Evolutionary conservation across 371 early-diverging fungal genomes (phyloP), one percentile per base, ranked within the genome.

Genomic region (Mucor velutinosus): DNA sequence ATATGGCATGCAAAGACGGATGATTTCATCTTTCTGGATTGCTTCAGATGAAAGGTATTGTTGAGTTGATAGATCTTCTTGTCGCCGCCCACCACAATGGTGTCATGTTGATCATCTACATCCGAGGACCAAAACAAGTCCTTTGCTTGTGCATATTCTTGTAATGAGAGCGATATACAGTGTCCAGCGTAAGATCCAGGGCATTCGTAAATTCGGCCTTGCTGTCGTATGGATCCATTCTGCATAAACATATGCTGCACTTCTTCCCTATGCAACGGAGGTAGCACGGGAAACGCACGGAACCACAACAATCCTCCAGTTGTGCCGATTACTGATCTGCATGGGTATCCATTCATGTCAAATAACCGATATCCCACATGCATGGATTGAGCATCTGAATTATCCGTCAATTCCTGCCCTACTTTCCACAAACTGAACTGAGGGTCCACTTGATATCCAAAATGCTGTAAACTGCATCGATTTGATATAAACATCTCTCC

Each of bases 391-490:
- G 51, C 51, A 11, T 51, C 51, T 51, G 51, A 51, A 51, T 51
- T 51, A 12, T 51, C 25, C 1, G 14, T 30, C 51, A 47, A 30
- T 1, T 47, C 33, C 6, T 25, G 32, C 14, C 56, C 29, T n/a
- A 51, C 53, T 12, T 66, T 58, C 76, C 76, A 76, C 30, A 72
- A 19, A 12, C 67, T 64, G 55, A 76, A 79, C 3, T 57, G 63
- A 49, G 79, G 79, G 10, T 70, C 65, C 7, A 72, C 43, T 58
- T 73, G 75, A 41, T 79, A 79, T 37, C 75, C 76, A 65, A 62
- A 77, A n/a, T 64, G 71, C 15, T 62, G 30, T 10, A 73, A 10
- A 12, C 41, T n/a, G 37, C 43, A 17, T n/a, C 39, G 27, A 29
- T 21, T 45, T 7, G 62, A 39, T 3, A 62, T 8, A 47, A 65